These are phyloP conservation scores for Colletotrichum sp. DNA, from an alignment of 2,329 filamentous ascomycete genomes.

Conservation along the genomic window DNA sequence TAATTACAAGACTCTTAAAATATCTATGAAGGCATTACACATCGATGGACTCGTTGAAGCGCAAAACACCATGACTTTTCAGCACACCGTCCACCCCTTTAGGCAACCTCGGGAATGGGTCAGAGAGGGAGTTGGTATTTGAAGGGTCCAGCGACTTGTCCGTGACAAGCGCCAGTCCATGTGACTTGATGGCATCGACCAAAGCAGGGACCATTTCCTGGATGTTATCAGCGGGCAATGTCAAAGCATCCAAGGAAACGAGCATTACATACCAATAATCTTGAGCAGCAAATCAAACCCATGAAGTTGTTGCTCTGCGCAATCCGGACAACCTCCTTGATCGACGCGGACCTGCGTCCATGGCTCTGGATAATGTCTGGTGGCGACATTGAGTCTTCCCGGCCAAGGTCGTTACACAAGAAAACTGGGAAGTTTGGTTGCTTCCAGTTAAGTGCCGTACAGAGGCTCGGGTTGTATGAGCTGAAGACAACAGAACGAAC, in stretches of 20 bases:
- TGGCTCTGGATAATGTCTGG: conserved; percentile 53
- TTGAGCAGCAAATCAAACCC: conserved; percentile 90
- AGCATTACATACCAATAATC: conserved; percentile 72
- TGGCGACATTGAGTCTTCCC: conserved; percentile 51
- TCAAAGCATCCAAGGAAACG: neutral
- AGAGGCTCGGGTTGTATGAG: conserved; percentile 88
- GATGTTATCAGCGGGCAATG: conserved; percentile 18
- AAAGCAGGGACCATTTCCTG: conserved; percentile 93
- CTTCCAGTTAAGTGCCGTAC: conserved; percentile 97
- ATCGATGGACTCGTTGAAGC: conserved; percentile 93
- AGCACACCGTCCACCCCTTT: conserved; percentile 88
- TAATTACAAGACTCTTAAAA: conserved; percentile 26
- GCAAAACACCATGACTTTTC: conserved; percentile 83
- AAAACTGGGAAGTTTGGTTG: conserved; percentile 98
- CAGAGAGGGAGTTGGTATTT: conserved; percentile 43
- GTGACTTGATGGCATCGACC: conserved; percentile 91
- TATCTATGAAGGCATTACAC: conserved; percentile 40
- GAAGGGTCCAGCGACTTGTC: conserved; percentile 74
- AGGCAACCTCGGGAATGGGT: conserved; percentile 67
- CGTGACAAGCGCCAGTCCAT: conserved; percentile 88
- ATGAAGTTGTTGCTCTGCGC: conserved; percentile 98
- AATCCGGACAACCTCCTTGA: conserved; percentile 93
- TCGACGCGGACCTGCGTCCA: conserved; percentile 78
- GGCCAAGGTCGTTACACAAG: conserved; percentile 89
- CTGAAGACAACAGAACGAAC: conserved; percentile 92